A percentile compares a stretch with the other conserved stretches of the same genome.
Conservation (phyloP, 163 green algal genomes). For the Prototheca wickerhamii region DNA sequence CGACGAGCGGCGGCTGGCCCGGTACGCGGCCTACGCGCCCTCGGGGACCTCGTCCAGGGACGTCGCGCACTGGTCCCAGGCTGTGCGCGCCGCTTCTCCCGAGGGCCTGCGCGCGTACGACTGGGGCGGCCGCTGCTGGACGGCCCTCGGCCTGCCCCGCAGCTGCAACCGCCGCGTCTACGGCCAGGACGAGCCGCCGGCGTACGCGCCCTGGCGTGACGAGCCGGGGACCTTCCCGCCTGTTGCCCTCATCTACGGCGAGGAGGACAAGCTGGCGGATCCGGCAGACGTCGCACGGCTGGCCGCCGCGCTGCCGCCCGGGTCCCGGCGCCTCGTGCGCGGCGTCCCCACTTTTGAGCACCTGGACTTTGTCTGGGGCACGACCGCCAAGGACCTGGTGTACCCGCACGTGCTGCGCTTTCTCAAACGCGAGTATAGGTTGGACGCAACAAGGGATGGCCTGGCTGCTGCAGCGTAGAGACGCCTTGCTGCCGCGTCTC, state of each 20-base stretch:
- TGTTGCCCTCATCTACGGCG: constrained; percentile 42
- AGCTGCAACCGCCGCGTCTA: constrained; percentile 41
- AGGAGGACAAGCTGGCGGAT: constrained; percentile 46
- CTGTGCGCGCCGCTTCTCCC: constrained; percentile 13
- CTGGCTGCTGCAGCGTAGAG: too few species aligned
- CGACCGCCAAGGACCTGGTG: not conserved
- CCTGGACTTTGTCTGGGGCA: constrained; percentile 58
- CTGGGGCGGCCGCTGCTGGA: constrained; percentile 13
- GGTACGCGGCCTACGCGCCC: constrained; percentile 57
- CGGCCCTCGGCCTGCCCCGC: not conserved
- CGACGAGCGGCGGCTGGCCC: constrained; percentile 42
- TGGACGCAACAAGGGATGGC: too few species aligned
- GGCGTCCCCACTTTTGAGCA: constrained; percentile 44
- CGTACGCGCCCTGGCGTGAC: constrained; percentile 36
- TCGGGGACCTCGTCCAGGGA: constrained; percentile 60
- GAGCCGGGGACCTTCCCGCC: constrained; percentile 18
- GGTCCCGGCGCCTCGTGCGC: not conserved
- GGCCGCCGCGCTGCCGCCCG: constrained; percentile 26
- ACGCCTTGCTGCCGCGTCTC: too few species aligned
- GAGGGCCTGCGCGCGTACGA: constrained; percentile 11
- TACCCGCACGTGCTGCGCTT: not conserved
- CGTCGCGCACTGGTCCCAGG: constrained; percentile 70
- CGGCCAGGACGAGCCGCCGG: constrained; percentile 31
- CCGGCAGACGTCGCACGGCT: constrained; percentile 37
- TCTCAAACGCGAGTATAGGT: too few species aligned